These are phyloP conservation scores for Aphanomyces invadans DNA, from an alignment of 352 stramenopile genomes.

Conservation along the genomic window DNA sequence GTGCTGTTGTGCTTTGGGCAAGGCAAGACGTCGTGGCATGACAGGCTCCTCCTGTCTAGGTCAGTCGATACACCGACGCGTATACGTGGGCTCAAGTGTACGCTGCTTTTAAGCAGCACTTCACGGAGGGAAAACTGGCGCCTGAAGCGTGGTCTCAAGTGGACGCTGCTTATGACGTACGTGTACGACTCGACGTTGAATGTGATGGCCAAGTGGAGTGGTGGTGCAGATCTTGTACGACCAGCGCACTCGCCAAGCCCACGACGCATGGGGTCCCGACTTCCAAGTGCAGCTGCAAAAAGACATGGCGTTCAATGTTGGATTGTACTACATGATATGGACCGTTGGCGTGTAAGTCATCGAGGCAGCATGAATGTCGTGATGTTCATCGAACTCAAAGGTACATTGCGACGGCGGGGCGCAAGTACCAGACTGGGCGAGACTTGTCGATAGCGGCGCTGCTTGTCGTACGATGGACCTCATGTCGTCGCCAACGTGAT, in stretches of 20 bases:
- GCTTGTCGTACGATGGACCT: constrained; percentile 34
- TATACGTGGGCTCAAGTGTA: constrained; percentile 65
- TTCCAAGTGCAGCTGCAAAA: constrained; percentile 36
- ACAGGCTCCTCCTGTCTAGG: constrained; percentile 27
- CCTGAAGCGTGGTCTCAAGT: constrained; percentile 40
- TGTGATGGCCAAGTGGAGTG: not conserved
- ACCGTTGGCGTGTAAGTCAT: constrained; percentile 44
- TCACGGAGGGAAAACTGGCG: constrained; percentile 43
- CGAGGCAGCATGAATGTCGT: not conserved
- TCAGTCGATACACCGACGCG: constrained; percentile 39
- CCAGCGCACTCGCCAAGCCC: constrained; percentile 39
- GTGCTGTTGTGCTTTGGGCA: no score
- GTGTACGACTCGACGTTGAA: not conserved
- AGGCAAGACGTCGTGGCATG: no score
- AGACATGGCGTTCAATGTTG: constrained; percentile 51
- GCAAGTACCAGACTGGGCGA: constrained; percentile 34
- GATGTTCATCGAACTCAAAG: constrained; percentile 29
- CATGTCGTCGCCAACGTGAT: not conserved
- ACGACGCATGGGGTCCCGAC: constrained; percentile 57
- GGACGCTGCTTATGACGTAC: constrained; percentile 58
- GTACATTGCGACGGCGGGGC: constrained; percentile 42
- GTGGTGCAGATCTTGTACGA: constrained; percentile 42
- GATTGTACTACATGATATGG: constrained; percentile 63
- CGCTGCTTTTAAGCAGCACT: constrained; percentile 43
- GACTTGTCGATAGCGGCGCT: constrained; percentile 41